Evolutionary conservation across 306 rosid genomes (phyloP).

Genomic region (Cotoneaster glaucophyllus): DNA sequence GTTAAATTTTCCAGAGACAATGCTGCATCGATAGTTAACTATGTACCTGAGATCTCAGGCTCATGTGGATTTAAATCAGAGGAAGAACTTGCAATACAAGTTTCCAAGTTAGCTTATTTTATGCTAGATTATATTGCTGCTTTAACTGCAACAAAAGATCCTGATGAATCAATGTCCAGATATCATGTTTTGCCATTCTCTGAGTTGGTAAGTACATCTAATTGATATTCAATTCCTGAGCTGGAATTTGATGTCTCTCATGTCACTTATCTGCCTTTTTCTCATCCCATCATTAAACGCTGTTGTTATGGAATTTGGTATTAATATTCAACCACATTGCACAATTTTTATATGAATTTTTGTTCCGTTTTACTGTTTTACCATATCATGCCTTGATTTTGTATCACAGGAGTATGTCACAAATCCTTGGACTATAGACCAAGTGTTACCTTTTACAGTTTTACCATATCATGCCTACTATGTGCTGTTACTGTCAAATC

Average conservation of each 20-base stretch:
- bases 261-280: not conserved
- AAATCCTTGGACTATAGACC: not conserved
- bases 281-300: not conserved
- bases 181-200: slow-evolving; percentile 31
- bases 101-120: slow-evolving; percentile 56
- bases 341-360: not conserved
- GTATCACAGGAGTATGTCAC: not conserved
- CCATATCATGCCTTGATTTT: not conserved
- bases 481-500: not conserved
- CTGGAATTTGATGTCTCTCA: not conserved
- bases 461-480: not conserved
- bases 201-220: slow-evolving; percentile 47
- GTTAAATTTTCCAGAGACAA: slow-evolving; percentile 58
- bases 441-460: not conserved
- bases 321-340: not conserved
- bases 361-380: not conserved
- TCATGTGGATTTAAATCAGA: slow-evolving; percentile 41
- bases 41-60: slow-evolving; percentile 58
- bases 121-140: slow-evolving; percentile 34
- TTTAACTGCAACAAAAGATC: slow-evolving; percentile 28
- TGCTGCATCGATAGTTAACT: slow-evolving; percentile 34
- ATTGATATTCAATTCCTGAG: not conserved
- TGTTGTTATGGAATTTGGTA: not conserved
- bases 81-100: slow-evolving; percentile 52
- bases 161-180: slow-evolving; percentile 32